Conservation (phyloP, 768 basidiomycete genomes). For the Lepiota brunneoincarnata region DNA sequence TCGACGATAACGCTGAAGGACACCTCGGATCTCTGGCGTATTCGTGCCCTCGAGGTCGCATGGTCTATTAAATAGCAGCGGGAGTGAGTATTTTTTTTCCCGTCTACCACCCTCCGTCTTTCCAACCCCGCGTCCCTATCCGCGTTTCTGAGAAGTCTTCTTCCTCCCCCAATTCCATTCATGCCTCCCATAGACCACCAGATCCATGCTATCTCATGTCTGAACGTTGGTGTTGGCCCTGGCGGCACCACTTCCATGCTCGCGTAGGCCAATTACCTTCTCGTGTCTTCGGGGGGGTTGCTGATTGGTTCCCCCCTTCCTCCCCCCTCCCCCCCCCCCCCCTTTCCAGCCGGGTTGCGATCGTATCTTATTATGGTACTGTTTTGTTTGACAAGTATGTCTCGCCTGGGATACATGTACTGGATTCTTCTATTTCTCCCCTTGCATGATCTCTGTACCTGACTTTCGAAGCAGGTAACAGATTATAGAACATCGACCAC, state of each 20-base stretch:
- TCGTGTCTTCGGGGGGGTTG: not conserved
- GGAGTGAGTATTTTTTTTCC: not conserved
- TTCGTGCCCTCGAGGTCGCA: too few species aligned
- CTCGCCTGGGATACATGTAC: slow-evolving; percentile 51
- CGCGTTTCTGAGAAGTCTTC: slow-evolving; percentile 8
- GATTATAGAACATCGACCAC: slow-evolving; percentile 73
- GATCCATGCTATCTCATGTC: slow-evolving; percentile 59
- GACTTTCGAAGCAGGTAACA: slow-evolving; percentile 42
- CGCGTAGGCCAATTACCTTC: slow-evolving; percentile 49
- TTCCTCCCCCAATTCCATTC: slow-evolving; percentile 23
- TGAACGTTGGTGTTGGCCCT: slow-evolving; percentile 75
- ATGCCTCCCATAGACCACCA: slow-evolving; percentile 36
- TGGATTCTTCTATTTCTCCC: slow-evolving; percentile 7
- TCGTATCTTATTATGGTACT: slow-evolving; percentile 58
- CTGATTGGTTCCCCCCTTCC: not conserved
- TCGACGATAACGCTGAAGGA: too few species aligned
- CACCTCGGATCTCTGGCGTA: too few species aligned
- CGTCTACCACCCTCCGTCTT: not conserved
- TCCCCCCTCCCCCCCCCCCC: too few species aligned
- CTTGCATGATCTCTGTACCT: not conserved
- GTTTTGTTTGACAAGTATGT: slow-evolving; percentile 64
- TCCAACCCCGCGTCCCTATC: not conserved
- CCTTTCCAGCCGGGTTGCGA: slow-evolving; percentile 38
- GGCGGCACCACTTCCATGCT: slow-evolving; percentile 82
- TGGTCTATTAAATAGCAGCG: too few species aligned